A percentile compares a stretch with the other conserved stretches of the same genome.
Evolutionary conservation across 805 yeast species (phyloP).

Genomic region (Cephaloascus fragrans): DNA sequence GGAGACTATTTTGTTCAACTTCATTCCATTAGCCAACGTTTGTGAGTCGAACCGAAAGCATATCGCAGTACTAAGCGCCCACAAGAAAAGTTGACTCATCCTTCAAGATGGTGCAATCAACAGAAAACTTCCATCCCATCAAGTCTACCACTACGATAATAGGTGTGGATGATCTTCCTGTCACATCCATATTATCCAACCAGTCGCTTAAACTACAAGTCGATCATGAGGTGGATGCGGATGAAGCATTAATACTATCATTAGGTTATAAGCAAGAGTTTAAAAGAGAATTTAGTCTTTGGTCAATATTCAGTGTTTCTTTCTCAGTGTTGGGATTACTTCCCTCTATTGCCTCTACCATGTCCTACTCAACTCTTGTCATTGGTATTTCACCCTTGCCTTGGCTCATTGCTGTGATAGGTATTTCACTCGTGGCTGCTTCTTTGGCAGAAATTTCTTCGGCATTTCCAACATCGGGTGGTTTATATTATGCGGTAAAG

Average conservation of each 20-base stretch:
- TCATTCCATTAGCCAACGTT: too few species aligned
- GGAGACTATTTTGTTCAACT: too few species aligned
- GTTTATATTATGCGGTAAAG: conserved; percentile 60
- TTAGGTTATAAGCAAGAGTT: conserved; percentile 59
- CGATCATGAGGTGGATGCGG: conserved; percentile 36
- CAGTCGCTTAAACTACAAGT: too few species aligned
- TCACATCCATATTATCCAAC: conserved; percentile 30
- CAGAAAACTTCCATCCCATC: conserved; percentile 13
- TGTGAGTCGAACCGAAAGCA: too few species aligned
- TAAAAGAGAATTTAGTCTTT: conserved; percentile 45
- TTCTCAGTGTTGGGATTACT: conserved; percentile 56
- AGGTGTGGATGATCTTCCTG: conserved; percentile 26
- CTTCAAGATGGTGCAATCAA: too few species aligned
- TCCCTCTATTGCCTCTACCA: conserved; percentile 57
- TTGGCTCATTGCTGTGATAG: conserved; percentile 50
- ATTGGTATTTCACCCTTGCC: conserved; percentile 56
- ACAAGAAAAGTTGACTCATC: too few species aligned
- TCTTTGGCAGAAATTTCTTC: conserved; percentile 58
- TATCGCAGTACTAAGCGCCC: too few species aligned
- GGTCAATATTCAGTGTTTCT: conserved; percentile 52
- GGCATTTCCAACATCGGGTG: conserved; percentile 61
- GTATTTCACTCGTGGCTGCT: conserved; percentile 47
- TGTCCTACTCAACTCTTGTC: conserved; percentile 49
- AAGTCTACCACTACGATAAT: too few species aligned
- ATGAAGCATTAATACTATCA: conserved; percentile 45